Evolutionary conservation across 768 basidiomycete species (phyloP), one percentile per base, ranked within the genome.

Genomic region (Rhodotorula diobovata): DNA sequence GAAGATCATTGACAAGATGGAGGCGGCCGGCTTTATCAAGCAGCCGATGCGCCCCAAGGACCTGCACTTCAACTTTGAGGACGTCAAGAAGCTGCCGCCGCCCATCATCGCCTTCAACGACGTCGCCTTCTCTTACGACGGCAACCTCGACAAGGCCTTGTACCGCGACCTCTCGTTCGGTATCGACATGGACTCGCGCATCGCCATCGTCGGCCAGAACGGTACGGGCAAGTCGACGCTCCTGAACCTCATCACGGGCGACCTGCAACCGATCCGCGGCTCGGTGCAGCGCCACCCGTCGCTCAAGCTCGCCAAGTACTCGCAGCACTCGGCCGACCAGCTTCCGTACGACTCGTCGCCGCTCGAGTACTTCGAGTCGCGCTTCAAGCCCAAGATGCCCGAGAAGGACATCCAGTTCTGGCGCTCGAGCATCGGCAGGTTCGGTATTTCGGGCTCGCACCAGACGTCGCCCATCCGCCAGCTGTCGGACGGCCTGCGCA

Each of bases 1-100:
- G 82, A 99, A 99, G 86, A 98, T 99, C 74, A 95, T 99, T 82
- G 95, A 99, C 85, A 99, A 99, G 87, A 99, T 99, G 95, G 96
- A 99, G 84, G 95, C 95, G 37, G 95, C 94, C 23, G 95, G 95
- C 72, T 85, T 99, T 54, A 85, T 99, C 79, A 92, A 99, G 82
- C 93, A 92, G 83, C 83, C 96, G 68, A 92, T 94, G 79, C 80
- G 80, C 8, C 84, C 85, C 46, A 87, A 86, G 76, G 86, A 86
- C 25, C 84, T 99, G 45, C 84, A 87, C 61, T 99, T 98, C 86
- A 89, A 95, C 85, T 99, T 98, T 78, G 95, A 98, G 81, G 93
- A 95, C 77, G 87, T 97, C 73, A 84, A 85, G 77, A 93, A 89
- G 81, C 87, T 99, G 15, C 95, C 95, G 1, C 95, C 95, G 53